phyloP scores from a whole-genome alignment of 2,329 filamentous ascomycete genomes.

The Cladosporium colombiae region DNA sequence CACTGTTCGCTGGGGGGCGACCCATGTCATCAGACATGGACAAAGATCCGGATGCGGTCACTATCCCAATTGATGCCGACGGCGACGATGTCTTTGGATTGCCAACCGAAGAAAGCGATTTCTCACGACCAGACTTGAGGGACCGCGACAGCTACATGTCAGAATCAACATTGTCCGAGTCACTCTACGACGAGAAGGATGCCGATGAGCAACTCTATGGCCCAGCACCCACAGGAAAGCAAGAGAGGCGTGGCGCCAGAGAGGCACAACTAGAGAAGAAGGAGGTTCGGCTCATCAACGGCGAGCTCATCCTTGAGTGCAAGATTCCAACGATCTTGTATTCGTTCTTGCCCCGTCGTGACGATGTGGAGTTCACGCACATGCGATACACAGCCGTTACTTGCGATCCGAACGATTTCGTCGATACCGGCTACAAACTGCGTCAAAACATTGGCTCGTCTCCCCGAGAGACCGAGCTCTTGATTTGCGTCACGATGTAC shows the following conservation, averaged over 20 bases:
- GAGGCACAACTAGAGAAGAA: conserved; percentile 87
- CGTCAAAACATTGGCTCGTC: conserved; percentile 86
- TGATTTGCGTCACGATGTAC: conserved; percentile 98
- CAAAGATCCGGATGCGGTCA: conserved; percentile 60
- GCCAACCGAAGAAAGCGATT: conserved; percentile 56
- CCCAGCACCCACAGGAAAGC: conserved; percentile 80
- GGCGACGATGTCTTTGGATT: conserved; percentile 66
- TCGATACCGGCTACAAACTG: conserved; percentile 83
- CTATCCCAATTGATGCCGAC: conserved; percentile 65
- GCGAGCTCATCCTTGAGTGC: conserved; percentile 95
- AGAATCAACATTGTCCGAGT: conserved; percentile 61
- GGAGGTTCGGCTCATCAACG: conserved; percentile 94
- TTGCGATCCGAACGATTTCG: conserved; percentile 93
- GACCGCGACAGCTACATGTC: conserved; percentile 66
- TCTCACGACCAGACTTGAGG: conserved; percentile 55
- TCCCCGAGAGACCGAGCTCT: conserved; percentile 85
- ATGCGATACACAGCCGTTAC: conserved; percentile 99
- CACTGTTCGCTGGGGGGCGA: conserved; percentile 68
- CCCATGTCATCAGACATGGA: conserved; percentile 45
- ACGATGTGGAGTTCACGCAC: conserved; percentile 95
- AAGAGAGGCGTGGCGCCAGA: conserved; percentile 83
- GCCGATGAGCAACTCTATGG: conserved; percentile 66
- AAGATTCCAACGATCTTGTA: conserved; percentile 98
- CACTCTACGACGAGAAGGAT: conserved; percentile 61
- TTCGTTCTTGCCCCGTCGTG: conserved; percentile 89